Evolutionary conservation across 2,329 filamentous ascomycete genomes (phyloP), one percentile per base, ranked within the genome.

Genomic region (Alternaria alternata): DNA sequence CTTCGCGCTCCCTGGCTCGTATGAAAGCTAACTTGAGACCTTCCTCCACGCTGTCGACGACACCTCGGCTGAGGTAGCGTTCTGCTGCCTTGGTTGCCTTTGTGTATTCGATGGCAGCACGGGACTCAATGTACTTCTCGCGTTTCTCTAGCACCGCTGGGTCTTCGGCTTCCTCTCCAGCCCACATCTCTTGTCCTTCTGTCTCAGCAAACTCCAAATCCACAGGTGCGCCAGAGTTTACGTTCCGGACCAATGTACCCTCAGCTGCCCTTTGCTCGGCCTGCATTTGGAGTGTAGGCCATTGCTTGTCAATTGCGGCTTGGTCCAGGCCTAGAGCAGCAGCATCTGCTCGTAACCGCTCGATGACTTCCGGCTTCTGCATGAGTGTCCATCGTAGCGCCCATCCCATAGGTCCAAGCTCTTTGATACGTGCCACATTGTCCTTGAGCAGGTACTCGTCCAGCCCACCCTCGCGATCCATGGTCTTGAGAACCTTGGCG

Each of bases 401-500:
- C 95, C 95, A 99, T 7, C 95, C 95, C 66, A 90, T 90, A 53
- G 94, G 88, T 5, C 95, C 95, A 58, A 99, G 83, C 79, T 97
- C 92, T 82, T 89, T 91, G 74, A 98, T 85, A 65, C 95, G 87
- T 41, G 84, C 86, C 16, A 90, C 83, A 81, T 93, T 95, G 76
- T 88, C 86, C 68, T 93, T 93, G 42, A 97, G 84, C 46, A 99
- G 83, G 81, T 99, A 99, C 73, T 93, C 89, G 79, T 99, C 95
- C 65, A 99, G 84, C 7, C 95, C 93, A 61, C 94, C 94, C 63
- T 90, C 88, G 76, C 93, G 94, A 75, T 92, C 89, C 74, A 98
- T 91, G 36, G 79, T 83, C 63, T 81, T 75, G 60, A 84, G 83
- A 26, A 93, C 91, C 57, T 87, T 85, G 41, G 90, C 84, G 7